Evolutionary conservation across 139 green algal species (phyloP), one percentile per base, ranked within the genome.

Genomic region (Edaphochlamys debaryana): DNA sequence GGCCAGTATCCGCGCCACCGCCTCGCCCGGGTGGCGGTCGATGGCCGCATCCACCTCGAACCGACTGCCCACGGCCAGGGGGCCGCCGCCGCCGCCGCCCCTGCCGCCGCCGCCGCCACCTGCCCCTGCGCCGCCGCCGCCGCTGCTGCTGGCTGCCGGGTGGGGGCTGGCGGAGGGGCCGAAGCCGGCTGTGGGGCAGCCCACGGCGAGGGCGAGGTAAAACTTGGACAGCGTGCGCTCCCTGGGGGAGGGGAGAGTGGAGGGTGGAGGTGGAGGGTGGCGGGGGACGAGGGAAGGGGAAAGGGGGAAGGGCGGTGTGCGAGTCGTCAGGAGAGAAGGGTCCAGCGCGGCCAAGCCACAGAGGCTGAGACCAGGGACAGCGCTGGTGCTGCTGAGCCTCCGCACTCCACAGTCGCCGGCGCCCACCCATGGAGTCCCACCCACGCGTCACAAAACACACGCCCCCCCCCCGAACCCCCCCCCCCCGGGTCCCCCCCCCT

Each of bases 181-280:
- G 37, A 30, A 9, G 72, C 11, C 42, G 71, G 40, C 29, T 45
- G 2, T 30, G 88, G 93, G 2, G 86, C 80, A 40, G 6, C 94
- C 94, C 30, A 94, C 63, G 0, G 69, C 79, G 29, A 96, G 75
- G 4, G 94, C 94, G 17, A 96, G 45, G 71, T 98, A 98, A n/a
- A 74, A 60, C 84, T 98, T 98, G n/a, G 64, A 54, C 20, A 92
- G 86, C 0, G 34, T 85, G 37, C 89, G 87, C n/a, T 87, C 69
- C 89, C 90, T 93, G 87, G 37, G 0, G 62, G 66, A 29, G 60
- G 30, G 70, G 56, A 54, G 48, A n/a, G n/a, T n/a, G n/a, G n/a
- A n/a, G n/a, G n/a, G 48, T 23, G 48, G 48, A 54, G 48, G 48
- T 54, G 48, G 48, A 23, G 48, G 48, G 9, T 9, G 48, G 48